Conservation (phyloP, 2,329 filamentous ascomycete species). For the Fusarium nematophilum region DNA sequence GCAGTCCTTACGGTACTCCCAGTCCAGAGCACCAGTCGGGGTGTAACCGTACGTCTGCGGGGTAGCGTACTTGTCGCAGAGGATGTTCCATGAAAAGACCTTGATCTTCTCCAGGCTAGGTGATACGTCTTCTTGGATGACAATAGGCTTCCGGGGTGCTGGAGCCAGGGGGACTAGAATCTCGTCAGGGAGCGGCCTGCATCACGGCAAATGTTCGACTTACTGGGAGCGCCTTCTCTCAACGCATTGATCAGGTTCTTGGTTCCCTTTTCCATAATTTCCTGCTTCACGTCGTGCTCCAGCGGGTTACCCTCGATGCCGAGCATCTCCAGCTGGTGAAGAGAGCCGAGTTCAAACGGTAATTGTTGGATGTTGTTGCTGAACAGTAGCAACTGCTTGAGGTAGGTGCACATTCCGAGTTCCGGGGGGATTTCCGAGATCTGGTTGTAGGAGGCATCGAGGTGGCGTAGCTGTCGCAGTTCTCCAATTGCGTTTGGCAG, state of each 20-base stretch:
- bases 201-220: conserved; percentile 49
- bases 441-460: conserved; percentile 92
- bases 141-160: conserved; percentile 78
- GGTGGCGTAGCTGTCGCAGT: conserved; percentile 81
- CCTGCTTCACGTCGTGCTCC: conserved; percentile 79
- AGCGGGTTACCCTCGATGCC: conserved; percentile 94
- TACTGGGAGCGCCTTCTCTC: conserved; percentile 86
- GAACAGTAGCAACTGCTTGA: conserved; percentile 87
- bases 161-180: conserved; percentile 79
- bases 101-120: conserved; percentile 77
- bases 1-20: conserved; percentile 86
- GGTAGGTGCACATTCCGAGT: conserved; percentile 95
- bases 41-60: conserved; percentile 89
- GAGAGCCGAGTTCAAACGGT: conserved; percentile 86
- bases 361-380: conserved; percentile 88
- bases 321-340: conserved; percentile 88
- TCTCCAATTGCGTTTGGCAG: conserved; percentile 86
- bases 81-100: conserved; percentile 92
- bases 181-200: conserved; percentile 34
- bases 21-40: conserved; percentile 81
- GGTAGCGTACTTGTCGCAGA: conserved; percentile 94
- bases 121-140: conserved; percentile 76
- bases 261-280: conserved; percentile 88
- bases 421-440: conserved; percentile 85
- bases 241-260: conserved; percentile 85